Evolutionary conservation across 2,329 filamentous ascomycete species (phyloP), one percentile per base, ranked within the genome.

Genomic region (Pseudocercospora pini-densiflorae): DNA sequence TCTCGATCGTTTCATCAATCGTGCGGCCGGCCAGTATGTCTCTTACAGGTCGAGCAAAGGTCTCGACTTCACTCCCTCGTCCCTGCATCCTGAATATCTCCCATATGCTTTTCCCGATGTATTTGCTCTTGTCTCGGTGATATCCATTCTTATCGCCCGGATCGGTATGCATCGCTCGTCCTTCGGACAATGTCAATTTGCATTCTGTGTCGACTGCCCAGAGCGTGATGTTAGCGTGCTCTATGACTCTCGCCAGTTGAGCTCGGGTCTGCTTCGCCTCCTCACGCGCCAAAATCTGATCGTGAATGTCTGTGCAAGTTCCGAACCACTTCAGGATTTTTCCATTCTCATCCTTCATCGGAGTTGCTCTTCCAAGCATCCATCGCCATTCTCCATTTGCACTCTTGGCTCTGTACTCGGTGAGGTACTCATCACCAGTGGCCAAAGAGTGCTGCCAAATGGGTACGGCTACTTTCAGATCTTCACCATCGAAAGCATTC

Each of bases 301-400:
- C 90, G 73, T 94, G 89, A 19, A 93, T 90, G 69, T 94, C 91
- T 12, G 91, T 93, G 73, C 89, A 93, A 0, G 90, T 93, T 16
- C 90, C 92, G 72, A 92, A 92, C 91, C 91, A 94, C 74, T 91
- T 92, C 65, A 92, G 83, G 58, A 94, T 92, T 57, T 85, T 81
- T 1, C 90, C 90, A 0, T 86, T 87, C 53, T 89, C 85, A 66
- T 92, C 88, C 45, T 84, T 84, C 72, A 93, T 83, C 0, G 92
- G 90, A 8, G 68, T 77, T 0, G 91, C 92, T 51, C 90, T 85
- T 10, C 89, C 91, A 2, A 94, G 81, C 83, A 93, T 92, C 92
- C 92, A 94, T 61, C 90, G 84, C 87, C 88, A 94, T 63, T 90
- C 85, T 0, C 91, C 92, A 33, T 90, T 85, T 59, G 85, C 86